Conservation (phyloP, 2,329 filamentous ascomycete species). For the Clarireedia monteithiana region DNA sequence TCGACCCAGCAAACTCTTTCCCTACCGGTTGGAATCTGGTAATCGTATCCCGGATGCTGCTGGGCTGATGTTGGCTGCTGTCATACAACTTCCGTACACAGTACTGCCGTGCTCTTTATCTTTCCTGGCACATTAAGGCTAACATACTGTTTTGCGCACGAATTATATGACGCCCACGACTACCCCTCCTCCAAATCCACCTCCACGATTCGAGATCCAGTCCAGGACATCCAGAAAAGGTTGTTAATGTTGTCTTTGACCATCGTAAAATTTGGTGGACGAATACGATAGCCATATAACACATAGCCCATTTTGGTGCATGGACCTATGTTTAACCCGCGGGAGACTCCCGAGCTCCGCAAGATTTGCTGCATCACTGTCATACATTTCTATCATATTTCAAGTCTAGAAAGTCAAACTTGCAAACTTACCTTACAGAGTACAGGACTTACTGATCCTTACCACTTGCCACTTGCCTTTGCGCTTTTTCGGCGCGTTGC, state of each 20-base stretch:
- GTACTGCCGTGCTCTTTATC: too few species aligned
- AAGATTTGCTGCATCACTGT: background rate
- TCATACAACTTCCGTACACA: too few species aligned
- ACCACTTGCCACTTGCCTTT: background rate
- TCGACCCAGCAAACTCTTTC: background rate
- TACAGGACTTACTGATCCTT: too few species aligned
- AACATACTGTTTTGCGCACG: too few species aligned
- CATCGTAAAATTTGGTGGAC: background rate
- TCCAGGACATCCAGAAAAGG: too few species aligned
- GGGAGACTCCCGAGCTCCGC: background rate
- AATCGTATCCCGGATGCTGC: background rate
- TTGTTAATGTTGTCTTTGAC: background rate
- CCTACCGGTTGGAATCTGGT: background rate
- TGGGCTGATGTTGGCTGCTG: too few species aligned
- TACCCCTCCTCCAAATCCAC: too few species aligned
- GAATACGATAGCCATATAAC: background rate
- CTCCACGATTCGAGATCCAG: too few species aligned
- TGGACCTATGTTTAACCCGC: background rate
- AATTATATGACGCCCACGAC: too few species aligned
- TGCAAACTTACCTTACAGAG: background rate
- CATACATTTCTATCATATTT: background rate
- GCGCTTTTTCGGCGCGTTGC: background rate
- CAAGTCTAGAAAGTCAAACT: background rate
- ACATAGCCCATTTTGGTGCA: background rate
- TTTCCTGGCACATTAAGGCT: too few species aligned